These are phyloP conservation scores for Carex sylvatica DNA, from an alignment of 202 grass and related monocot genomes.

Conservation along the genomic window DNA sequence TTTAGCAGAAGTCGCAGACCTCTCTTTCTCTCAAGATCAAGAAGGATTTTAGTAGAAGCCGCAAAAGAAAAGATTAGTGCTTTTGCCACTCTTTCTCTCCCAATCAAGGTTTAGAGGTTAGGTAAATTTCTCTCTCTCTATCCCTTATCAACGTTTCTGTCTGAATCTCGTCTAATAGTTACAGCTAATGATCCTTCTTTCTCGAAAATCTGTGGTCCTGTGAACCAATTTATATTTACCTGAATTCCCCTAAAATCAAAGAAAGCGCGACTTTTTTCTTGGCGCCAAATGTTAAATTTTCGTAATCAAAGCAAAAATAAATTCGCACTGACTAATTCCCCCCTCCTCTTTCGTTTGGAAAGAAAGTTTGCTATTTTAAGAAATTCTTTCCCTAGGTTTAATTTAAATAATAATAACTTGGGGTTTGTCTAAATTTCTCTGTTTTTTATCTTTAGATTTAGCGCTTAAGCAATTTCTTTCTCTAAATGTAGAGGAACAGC, in stretches of 20 bases:
- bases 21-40: too few relatives aligned
- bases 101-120: not conserved
- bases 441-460: not conserved
- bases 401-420: not conserved
- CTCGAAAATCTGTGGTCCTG: too few relatives aligned
- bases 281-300: not conserved
- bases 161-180: not conserved
- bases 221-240: not conserved
- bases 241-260: not conserved
- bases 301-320: not conserved
- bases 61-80: not conserved
- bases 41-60: too few relatives aligned
- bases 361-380: too few relatives aligned
- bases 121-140: not conserved
- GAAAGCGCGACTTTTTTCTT: not conserved
- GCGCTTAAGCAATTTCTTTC: not conserved
- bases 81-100: not conserved
- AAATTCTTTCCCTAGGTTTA: too few relatives aligned
- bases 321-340: not conserved
- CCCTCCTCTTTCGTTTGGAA: too few relatives aligned
- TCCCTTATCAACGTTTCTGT: not conserved
- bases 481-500: not conserved
- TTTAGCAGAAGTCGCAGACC: too few relatives aligned
- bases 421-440: not conserved
- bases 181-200: not conserved